Evolutionary conservation across 1,284 basidiomycete species (phyloP), one percentile per base, ranked within the genome.

Genomic region (Cutaneotrichosporon dermatis): DNA sequence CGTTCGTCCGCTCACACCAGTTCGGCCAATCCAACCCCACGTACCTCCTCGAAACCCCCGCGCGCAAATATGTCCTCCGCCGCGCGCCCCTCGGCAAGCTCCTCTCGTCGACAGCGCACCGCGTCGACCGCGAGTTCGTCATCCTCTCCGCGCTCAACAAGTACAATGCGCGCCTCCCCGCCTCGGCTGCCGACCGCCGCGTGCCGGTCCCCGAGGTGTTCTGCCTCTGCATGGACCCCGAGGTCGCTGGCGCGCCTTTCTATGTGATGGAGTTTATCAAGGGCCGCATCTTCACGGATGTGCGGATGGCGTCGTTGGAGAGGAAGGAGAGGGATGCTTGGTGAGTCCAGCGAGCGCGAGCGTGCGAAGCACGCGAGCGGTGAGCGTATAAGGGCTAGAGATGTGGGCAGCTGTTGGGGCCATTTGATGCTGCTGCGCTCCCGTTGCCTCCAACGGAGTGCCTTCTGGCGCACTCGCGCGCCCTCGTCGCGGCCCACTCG

Each of bases 211-310:
- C 94, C 0, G 83, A 87, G 67, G 91, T 93, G 0, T 88, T 88
- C 66, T 82, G 87, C 41, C 80, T 97, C 1, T 96, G 92, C 74
- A 85, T 88, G 70, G 90, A 97, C 71, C 79, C 70, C 36, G 71
- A 77, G 2, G 83, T 97, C 25, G 83, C 95, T 15, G 95, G 93
- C 1, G 92, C 92, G 37, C 84, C 89, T 0, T 98, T 97, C 79
- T 98, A 97, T 75, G 83, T 98, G 42, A 97, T 97, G 94, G 88
- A 95, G 74, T 97, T 90, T 73, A 74, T 97, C 53, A 86, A 92
- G 50, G 95, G 94, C 0, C 82, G 95, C 46, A 95, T 97, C 71
- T 97, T 97, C 78, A 89, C 90, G 7, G 88, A 97, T 75, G 81
- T 85, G 11, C 79, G 84, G 58, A 88, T 97, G 85, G 84, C 84